Evolutionary conservation across 2,329 filamentous ascomycete genomes (phyloP), one percentile per base, ranked within the genome.

Genomic region (Blastomyces emzantsi): DNA sequence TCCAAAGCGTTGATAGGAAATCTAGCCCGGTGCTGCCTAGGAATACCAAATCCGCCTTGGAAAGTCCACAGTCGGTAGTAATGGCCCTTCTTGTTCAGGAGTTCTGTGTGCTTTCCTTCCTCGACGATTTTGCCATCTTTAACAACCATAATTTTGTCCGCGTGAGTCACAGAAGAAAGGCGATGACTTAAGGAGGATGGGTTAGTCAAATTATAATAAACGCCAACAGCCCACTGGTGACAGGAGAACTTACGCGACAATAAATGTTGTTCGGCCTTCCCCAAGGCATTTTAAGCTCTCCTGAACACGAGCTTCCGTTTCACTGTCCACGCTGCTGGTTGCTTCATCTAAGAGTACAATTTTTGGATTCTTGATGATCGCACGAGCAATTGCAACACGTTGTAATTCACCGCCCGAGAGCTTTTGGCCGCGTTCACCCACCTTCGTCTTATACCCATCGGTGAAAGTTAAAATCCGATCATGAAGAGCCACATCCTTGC

Each of bases 131-230:
- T 77, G 13, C 87, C 87, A 61, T 85, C 79, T 54, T 83, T 80
- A 55, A 90, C 80, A 11, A 89, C 87, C 61, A 89, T 81, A 64
- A 89, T 88, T 30, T 81, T 79, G 68, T 89, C 85, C 2, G 87
- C 86, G 66, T 87, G 87, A 78, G 86, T 84, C 61, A 89, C 84
- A 1, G 87, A 89, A 1, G 87, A 88, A 43, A 89, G 77, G 8
- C 86, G 84, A 71, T 89, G 86, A 0, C 84, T 86, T 19, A 19
- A 62, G 13, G 19, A 59, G 45, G 3, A 52, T 22, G 22, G 47
- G 51, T 70, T 60, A 71, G 65, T n/a, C 61, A 22, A 62, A 30
- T 60, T 19, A 19, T 41, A 39, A 51, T 30, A 19, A 11, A 70
- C 69, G 62, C 67, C 73, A 70, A 70, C 69, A 63, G 30, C 64